Conservation (phyloP, 1,139 yeast genomes). For the Saccharomyces pastorianus region DNA sequence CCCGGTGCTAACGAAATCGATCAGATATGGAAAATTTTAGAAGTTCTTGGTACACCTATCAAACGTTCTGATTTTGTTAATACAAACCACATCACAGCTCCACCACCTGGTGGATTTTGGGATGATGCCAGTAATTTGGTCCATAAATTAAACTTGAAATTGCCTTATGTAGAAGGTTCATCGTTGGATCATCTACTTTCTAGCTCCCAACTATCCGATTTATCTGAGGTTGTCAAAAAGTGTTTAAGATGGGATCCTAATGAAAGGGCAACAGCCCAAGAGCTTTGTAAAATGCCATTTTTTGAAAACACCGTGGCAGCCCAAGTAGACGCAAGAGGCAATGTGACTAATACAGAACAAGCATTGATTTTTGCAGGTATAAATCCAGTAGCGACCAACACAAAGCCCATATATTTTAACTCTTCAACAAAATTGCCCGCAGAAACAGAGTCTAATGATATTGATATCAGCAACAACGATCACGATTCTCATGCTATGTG, state of each 20-base stretch:
- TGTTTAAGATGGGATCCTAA: slow-evolving; percentile 65
- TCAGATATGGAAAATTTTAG: slow-evolving; percentile 61
- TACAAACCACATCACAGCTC: slow-evolving; percentile 19
- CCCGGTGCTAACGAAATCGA: slow-evolving; percentile 78
- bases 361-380: slow-evolving; percentile 25
- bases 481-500: not conserved
- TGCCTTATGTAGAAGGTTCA: slow-evolving; percentile 42
- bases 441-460: not conserved
- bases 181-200: slow-evolving; percentile 34
- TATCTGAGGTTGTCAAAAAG: slow-evolving; percentile 45
- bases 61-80: slow-evolving; percentile 21
- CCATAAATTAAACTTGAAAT: slow-evolving; percentile 41
- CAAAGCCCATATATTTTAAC: slow-evolving; percentile 9
- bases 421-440: slow-evolving; percentile 6
- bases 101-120: slow-evolving; percentile 65
- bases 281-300: slow-evolving; percentile 43
- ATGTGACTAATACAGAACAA: slow-evolving; percentile 18
- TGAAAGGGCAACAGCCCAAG: slow-evolving; percentile 42
- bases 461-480: slow-evolving; percentile 1
- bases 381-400: slow-evolving; percentile 6
- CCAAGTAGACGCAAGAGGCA: slow-evolving; percentile 1
- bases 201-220: slow-evolving; percentile 34
- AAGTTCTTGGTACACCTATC: slow-evolving; percentile 63
- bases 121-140: slow-evolving; percentile 48
- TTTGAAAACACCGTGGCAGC: slow-evolving; percentile 39